Evolutionary conservation across 352 stramenopile genomes (phyloP), one percentile per base, ranked within the genome.

Genomic region (Pythium diclinum): DNA sequence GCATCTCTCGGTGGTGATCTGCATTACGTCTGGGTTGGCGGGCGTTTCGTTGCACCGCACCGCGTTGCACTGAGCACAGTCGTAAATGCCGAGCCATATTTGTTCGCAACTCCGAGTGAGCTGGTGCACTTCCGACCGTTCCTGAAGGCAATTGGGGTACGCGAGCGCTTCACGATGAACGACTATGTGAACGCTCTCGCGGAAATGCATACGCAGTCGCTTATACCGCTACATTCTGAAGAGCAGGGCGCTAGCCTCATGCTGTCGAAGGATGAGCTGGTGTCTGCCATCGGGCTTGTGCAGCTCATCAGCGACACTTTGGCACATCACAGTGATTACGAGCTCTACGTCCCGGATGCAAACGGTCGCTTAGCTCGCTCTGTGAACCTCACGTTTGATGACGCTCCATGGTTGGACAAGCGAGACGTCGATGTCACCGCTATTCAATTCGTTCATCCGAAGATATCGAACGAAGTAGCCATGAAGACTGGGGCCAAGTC

Each of bases 401-500:
- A 92, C 56, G 79, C 83, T 3, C 83, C 83, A 25, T 92, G 83
- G 83, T 51, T 92, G 30, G 65, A 87, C 59, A 79, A 83, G 48
- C 60, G 61, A n/a, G 70, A 84, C 19, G 69, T 72, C 19, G 69
- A 81, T 11, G 65, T 76, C 16, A 65, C 44, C n/a, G 48, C 57
- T 5, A 61, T 78, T 6, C 71, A 67, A 36, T 84, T 92, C 65
- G 69, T 92, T 55, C 83, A 92, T 51, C 75, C 81, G 11, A 89
- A 92, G 64, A 83, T 92, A 25, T 90, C 83, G 19, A 90, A 92
- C 36, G 78, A 88, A 68, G 83, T 92, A 10, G 83, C 78, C 53
- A 61, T 71, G 55, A 88, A 87, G 71, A 74, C 89, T 52, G 83
- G 83, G 21, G 83, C 67, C 38, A 78, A 79, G 28, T 91, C 83